These are phyloP conservation scores for Russula brevipes DNA, from an alignment of 768 basidiomycete genomes.

Conservation along the genomic window DNA sequence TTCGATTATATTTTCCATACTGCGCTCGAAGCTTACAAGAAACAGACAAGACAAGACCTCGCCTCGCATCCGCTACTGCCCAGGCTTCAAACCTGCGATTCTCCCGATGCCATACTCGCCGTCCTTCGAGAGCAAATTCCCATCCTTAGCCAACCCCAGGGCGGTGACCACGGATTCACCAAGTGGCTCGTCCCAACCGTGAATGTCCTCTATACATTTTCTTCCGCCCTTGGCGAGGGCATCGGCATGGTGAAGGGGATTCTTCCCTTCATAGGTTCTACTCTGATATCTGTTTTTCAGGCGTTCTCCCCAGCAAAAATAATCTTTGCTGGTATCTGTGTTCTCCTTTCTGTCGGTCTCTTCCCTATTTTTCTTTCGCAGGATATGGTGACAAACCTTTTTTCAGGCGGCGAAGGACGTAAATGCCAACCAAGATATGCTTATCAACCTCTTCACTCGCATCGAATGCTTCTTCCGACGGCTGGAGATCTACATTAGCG, in stretches of 20 bases:
- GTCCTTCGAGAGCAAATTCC: background rate
- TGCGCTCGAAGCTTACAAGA: background rate
- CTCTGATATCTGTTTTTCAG: background rate
- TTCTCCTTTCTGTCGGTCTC: background rate
- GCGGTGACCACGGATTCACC: background rate
- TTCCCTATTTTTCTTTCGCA: background rate
- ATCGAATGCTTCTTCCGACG: background rate
- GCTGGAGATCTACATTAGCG: background rate
- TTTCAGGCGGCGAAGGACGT: background rate
- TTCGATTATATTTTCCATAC: background rate
- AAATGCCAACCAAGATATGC: background rate
- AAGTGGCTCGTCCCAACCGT: background rate
- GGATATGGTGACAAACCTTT: background rate
- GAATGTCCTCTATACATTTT: constrained; percentile 1
- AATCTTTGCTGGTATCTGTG: background rate
- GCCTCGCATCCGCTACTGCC: background rate
- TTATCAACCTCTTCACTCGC: background rate
- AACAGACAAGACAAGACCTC: background rate
- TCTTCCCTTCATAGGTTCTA: background rate
- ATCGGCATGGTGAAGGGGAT: background rate
- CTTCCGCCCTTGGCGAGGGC: background rate
- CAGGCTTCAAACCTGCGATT: background rate
- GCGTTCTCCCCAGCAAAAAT: background rate
- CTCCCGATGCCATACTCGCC: background rate
- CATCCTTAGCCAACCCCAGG: background rate